phyloP scores from a whole-genome alignment of 768 basidiomycete species.

The Amanita polypyramis region DNA sequence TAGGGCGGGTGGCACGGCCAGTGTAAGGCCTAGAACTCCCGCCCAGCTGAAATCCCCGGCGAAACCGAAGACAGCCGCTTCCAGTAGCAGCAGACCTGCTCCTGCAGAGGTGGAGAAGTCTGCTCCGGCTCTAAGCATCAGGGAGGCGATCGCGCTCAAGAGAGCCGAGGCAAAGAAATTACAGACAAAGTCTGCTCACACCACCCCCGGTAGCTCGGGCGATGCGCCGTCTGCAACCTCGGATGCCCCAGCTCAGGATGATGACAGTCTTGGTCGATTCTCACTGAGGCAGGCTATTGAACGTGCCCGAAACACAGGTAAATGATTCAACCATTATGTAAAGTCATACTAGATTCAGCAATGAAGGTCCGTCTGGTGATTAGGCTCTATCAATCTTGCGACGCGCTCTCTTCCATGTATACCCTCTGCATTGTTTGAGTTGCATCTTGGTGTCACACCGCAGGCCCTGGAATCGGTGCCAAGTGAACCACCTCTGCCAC shows the following conservation, averaged over 20 bases:
- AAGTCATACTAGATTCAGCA: conserved; percentile 34
- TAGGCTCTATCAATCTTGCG: conserved; percentile 69
- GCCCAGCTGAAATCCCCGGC: background rate
- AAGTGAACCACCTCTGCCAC: conserved; percentile 44
- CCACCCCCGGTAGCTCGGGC: conserved; percentile 32
- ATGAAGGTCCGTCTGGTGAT: conserved; percentile 25
- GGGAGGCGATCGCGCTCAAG: conserved; percentile 71
- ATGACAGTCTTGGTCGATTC: conserved; percentile 53
- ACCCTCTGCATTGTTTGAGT: conserved; percentile 69
- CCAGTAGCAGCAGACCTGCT: conserved; percentile 19
- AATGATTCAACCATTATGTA: conserved; percentile 18
- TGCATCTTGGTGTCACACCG: conserved; percentile 68
- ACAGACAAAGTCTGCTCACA: conserved; percentile 16
- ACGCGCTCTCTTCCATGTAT: conserved; percentile 64
- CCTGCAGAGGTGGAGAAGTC: conserved; percentile 13
- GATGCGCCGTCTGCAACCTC: conserved; percentile 30
- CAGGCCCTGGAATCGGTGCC: conserved; percentile 56
- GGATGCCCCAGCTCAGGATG: conserved; percentile 22
- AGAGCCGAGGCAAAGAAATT: conserved; percentile 71
- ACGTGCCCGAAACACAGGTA: conserved; percentile 68
- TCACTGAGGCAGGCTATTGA: conserved; percentile 69
- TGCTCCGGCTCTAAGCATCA: conserved; percentile 39
- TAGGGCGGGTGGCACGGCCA: background rate
- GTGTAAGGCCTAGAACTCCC: background rate
- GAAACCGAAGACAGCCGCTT: background rate